Base-by-base conservation (phyloP, 805 yeast species). In the Spathaspora hagerdaliae region DNA sequence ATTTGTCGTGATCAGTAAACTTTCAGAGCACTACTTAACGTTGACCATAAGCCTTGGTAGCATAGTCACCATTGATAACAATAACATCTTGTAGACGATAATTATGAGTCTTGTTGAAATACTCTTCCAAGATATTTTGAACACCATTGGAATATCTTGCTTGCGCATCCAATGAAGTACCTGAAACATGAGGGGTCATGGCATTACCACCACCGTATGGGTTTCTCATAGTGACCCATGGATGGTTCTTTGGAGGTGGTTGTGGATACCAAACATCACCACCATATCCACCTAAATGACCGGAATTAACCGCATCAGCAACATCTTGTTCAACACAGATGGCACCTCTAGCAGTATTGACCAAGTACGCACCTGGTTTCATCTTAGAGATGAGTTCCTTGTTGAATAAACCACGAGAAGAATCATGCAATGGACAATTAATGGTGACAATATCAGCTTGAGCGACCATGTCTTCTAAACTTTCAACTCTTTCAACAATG, bases 201-300 rank as follows among this genome's bases (percentile, higher is more conserved):
- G 91, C 92, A 56, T 87, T 86, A 53, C 92, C 91, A 32, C 38
- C 86, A 48, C 84, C 85, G 53, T 73, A 77, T 57, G 77, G 69
- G 77, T 84, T 83, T 41, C 69, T 60, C 81, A 85, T 77, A 9
- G 71, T 45, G 73, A 89, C 75, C 94, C 94, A 86, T 53, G 90
- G 90, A 59, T 85, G 90, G 62, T 75, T 75, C 44, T 71, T 68
- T 51, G 90, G 89, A 27, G 92, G 87, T 36, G 95, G 95, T 65
- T 86, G 95, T 13, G 83, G 84, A 71, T 58, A 77, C 89, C 92
- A 85, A 43, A 86, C 92, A 64, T 86, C 94, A 55, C 92, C 94
- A 57, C 91, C 94, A 60, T 85, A 86, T 42, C 91, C 92, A 57
- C 83, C 73, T 41, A 86, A 61, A 55, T 82, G 83, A 42, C 94